phyloP scores from a whole-genome alignment of 2,329 filamentous ascomycete species.

The Cladophialophora immunda region DNA sequence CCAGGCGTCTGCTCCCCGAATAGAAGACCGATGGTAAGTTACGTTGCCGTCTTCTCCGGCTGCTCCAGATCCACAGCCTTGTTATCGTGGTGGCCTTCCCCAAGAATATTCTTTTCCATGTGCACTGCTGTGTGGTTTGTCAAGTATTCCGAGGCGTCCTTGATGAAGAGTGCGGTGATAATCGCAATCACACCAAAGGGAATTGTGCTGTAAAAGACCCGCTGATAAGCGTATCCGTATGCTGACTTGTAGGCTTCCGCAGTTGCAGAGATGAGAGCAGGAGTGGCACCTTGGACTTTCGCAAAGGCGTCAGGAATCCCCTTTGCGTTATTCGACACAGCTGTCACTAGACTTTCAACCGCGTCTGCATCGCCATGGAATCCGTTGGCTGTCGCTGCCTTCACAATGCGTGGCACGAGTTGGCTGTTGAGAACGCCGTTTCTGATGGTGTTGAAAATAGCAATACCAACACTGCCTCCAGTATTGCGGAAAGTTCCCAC shows the following conservation, averaged over 20 bases:
- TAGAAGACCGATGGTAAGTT: background rate
- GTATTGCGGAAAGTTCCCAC: slow-evolving; percentile 30
- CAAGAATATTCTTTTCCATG: slow-evolving; percentile 24
- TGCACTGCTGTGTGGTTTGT: slow-evolving; percentile 27
- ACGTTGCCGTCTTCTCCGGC: slow-evolving; percentile 16
- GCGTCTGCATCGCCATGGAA: slow-evolving; percentile 46
- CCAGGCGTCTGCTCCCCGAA: background rate
- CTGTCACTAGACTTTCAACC: slow-evolving; percentile 47
- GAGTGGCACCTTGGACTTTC: slow-evolving; percentile 48
- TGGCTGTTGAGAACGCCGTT: slow-evolving; percentile 23
- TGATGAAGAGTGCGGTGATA: slow-evolving; percentile 22
- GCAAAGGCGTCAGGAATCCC: slow-evolving; percentile 39
- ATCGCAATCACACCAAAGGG: slow-evolving; percentile 38
- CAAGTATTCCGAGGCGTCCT: slow-evolving; percentile 22
- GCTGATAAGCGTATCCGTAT: slow-evolving; percentile 54
- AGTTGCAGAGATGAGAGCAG: slow-evolving; percentile 48
- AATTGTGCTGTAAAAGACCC: slow-evolving; percentile 48
- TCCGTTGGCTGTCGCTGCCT: slow-evolving; percentile 49
- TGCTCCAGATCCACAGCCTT: slow-evolving; percentile 15
- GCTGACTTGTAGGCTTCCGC: slow-evolving; percentile 49
- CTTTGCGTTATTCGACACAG: slow-evolving; percentile 44
- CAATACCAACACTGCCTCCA: slow-evolving; percentile 39
- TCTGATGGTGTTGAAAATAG: slow-evolving; percentile 42
- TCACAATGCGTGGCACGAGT: slow-evolving; percentile 17
- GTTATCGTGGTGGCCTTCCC: slow-evolving; percentile 6